Base-by-base conservation (phyloP, 2,329 filamentous ascomycete genomes). In the Pseudogymnoascus sp. region DNA sequence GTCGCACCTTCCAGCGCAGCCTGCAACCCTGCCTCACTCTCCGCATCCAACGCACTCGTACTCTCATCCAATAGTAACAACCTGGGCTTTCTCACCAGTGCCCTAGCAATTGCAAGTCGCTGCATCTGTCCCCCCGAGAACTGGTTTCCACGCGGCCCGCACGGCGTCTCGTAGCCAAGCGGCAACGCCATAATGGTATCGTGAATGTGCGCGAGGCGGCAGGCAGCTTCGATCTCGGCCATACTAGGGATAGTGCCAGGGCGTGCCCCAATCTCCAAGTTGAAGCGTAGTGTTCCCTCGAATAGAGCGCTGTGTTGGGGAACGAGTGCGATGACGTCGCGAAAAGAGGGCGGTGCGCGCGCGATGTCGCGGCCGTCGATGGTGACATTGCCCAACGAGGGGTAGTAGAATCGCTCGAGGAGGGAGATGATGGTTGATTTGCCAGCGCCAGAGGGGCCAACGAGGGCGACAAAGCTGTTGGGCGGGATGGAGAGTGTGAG, bases 41-140 rank as follows among this genome's bases (percentile, higher is more conserved):
- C 84, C 0, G 82, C 82, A 70, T 94, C 91, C 2, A 96, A 78
- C 3, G 88, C 88, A 43, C 85, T 89, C 0, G 91, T 95, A 31
- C 89, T 89, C 77, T 95, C 91, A 69, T 96, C 91, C 0, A 95
- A 79, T 39, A 96, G 82, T 16, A 95, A 74, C 1, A 95, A 79
- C 55, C 86, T 81, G 0, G 91, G 91, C 65, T 83, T 81, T 0
- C 90, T 82, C 2, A 92, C 81, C 2, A 93, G 78, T 0, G 90
- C 90, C 23, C 91, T 81, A 0, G 91, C 90, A 69, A 96, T 92
- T 0, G 87, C 86, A 12, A 95, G 75, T 0, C 90, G 82, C 73
- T 95, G 91, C 14, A 87, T 84, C 72, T 95, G 91, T 0, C 91
- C 91, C 1, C 90, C 91, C 0, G 88, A 92, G 2, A 95, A 75